phyloP scores from a whole-genome alignment of 202 grass and related monocot genomes.

The Digitaria exilis region DNA sequence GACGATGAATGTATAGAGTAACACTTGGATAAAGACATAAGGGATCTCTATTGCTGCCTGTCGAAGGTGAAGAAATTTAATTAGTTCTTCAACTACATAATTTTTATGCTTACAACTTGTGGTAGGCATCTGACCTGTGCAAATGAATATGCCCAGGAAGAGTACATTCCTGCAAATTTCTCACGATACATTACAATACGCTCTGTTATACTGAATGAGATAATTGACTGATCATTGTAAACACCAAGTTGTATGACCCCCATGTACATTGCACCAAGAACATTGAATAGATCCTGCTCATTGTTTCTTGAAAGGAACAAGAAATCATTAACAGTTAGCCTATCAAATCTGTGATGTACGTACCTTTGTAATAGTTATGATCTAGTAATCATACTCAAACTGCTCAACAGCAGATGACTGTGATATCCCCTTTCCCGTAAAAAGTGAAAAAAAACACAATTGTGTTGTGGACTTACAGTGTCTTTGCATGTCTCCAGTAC shows the following conservation, averaged over 20 bases:
- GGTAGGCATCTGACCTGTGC: conserved; percentile 45
- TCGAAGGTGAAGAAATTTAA: conserved; percentile 23
- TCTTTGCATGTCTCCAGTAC: conserved; percentile 60
- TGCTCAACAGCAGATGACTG: no score
- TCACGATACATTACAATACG: conserved; percentile 51
- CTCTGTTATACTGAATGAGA: conserved; percentile 46
- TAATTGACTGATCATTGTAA: conserved; percentile 38
- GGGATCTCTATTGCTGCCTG: conserved; percentile 16
- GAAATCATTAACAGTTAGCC: conserved; percentile 1
- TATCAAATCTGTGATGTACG: background rate
- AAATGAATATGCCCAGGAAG: conserved; percentile 54
- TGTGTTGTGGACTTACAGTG: conserved; percentile 46
- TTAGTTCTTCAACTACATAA: background rate
- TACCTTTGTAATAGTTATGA: no score
- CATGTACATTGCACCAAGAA: conserved; percentile 60
- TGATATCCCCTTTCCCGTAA: no score
- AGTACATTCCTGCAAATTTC: conserved; percentile 61
- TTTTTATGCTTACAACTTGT: background rate
- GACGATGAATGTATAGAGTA: conserved; percentile 35
- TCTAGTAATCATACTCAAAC: background rate
- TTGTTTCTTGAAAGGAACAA: conserved; percentile 50
- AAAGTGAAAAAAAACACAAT: background rate
- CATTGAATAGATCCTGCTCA: conserved; percentile 75
- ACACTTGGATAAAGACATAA: conserved; percentile 40
- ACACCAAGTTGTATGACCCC: conserved; percentile 13